Percentiles rank a stretch among this genome's conserved stretches.
Evolutionary conservation across 768 basidiomycete genomes (phyloP).

Genomic region (Lentinula edodes): DNA sequence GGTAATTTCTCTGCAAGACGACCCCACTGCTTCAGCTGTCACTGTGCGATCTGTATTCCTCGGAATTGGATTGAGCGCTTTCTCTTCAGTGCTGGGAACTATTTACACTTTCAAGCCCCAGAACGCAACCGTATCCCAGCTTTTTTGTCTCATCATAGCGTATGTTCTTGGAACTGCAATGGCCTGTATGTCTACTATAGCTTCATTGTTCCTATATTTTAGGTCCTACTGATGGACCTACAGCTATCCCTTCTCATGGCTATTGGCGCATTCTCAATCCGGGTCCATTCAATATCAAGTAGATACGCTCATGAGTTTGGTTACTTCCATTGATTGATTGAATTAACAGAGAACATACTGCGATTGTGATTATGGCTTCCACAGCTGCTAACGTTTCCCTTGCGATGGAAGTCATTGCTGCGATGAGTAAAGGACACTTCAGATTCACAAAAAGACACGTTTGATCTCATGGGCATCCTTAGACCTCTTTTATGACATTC

Average conservation of each 20-base stretch:
- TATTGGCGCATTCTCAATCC: constrained; percentile 46
- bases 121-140: constrained; percentile 47
- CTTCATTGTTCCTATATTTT: background rate
- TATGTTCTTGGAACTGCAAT: constrained; percentile 48
- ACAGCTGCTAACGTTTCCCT: constrained; percentile 46
- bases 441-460: background rate
- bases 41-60: constrained; percentile 46
- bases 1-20: constrained; percentile 45
- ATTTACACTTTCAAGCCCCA: constrained; percentile 37
- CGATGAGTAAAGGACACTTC: constrained; percentile 26
- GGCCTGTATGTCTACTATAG: constrained; percentile 24
- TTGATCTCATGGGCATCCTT: background rate
- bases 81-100: constrained; percentile 32
- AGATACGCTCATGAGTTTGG: background rate
- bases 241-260: constrained; percentile 35
- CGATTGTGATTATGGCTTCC: constrained; percentile 50
- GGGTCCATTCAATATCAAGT: constrained; percentile 56
- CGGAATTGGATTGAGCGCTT: constrained; percentile 43
- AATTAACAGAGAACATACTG: constrained; percentile 37
- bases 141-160: constrained; percentile 52
- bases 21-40: constrained; percentile 38
- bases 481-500: constrained; percentile 50
- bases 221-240: constrained; percentile 13
- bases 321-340: background rate
- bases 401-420: constrained; percentile 50